A percentile compares a stretch with the other conserved stretches of the same genome.
Evolutionary conservation across 345 rosid species (phyloP).

Genomic region (Psidium guajava): DNA sequence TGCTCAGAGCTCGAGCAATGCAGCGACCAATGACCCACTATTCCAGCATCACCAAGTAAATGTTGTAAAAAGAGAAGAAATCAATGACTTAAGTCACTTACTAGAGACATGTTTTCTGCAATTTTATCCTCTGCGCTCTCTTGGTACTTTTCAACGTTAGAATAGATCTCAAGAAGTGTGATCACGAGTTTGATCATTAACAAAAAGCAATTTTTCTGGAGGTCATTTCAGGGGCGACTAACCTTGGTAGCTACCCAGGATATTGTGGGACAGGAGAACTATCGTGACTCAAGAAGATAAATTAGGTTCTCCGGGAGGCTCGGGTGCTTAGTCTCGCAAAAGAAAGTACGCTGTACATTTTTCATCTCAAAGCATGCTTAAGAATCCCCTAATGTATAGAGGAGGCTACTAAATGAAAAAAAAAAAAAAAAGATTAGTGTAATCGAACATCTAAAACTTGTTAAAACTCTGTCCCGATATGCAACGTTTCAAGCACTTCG

Average conservation of each 20-base stretch:
- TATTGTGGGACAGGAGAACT: not conserved
- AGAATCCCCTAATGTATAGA: not conserved
- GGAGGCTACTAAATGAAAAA: not conserved
- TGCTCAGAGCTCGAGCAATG: not conserved
- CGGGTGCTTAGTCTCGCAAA: not conserved
- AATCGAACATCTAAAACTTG: not conserved
- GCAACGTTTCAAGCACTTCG: not conserved
- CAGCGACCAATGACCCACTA: not conserved
- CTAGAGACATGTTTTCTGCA: not conserved
- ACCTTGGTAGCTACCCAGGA: not conserved
- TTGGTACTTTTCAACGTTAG: not conserved
- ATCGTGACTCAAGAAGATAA: not conserved
- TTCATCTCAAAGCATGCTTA: not conserved
- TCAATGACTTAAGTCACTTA: not conserved
- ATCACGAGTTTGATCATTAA: not conserved
- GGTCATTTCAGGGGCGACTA: not conserved
- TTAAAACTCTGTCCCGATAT: not conserved
- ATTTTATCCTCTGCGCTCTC: not conserved
- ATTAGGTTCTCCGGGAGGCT: not conserved
- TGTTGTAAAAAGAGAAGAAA: not conserved
- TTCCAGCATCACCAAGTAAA: not conserved
- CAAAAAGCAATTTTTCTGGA: not conserved
- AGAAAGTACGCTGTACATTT: not conserved
- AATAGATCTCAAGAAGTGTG: not conserved
- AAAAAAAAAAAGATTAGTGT: not conserved